A percentile compares a stretch with the other conserved stretches of the same genome.
Conservation (phyloP, 176 grass and related monocot genomes). For the Aegilops umbellulata region DNA sequence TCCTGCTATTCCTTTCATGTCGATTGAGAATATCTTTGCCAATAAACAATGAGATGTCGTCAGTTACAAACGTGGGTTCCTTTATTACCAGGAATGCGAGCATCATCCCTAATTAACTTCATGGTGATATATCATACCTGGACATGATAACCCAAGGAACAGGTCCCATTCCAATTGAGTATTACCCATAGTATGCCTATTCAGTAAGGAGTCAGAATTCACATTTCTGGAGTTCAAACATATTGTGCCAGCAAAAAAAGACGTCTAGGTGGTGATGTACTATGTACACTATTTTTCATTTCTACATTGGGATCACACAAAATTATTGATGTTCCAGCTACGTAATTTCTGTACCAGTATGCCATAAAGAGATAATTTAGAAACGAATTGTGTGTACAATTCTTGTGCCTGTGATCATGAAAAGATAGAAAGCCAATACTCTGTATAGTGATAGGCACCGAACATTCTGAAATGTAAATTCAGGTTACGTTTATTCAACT, state of each 20-base stretch:
- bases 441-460: background rate
- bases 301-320: background rate
- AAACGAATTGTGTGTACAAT: conserved; percentile 32
- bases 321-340: background rate
- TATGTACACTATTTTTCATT: background rate
- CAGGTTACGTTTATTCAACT: background rate
- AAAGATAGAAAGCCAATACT: conserved; percentile 4
- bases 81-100: background rate
- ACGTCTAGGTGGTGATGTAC: background rate
- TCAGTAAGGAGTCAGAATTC: conserved; percentile 14
- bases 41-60: background rate
- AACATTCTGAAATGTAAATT: conserved; percentile 1
- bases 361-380: conserved; percentile 60
- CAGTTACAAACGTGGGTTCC: background rate
- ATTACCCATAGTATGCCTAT: conserved; percentile 68
- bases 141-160: conserved; percentile 89
- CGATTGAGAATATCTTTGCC: conserved; percentile 81
- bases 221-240: background rate
- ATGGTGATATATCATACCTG: conserved; percentile 42
- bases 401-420: conserved; percentile 51
- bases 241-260: background rate
- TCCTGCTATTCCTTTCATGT: no score
- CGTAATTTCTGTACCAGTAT: conserved; percentile 46
- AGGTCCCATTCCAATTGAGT: conserved; percentile 74
- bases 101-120: background rate